These are phyloP conservation scores for Solanum tacnaense DNA, from an alignment of 257 asterid genomes.

Conservation along the genomic window DNA sequence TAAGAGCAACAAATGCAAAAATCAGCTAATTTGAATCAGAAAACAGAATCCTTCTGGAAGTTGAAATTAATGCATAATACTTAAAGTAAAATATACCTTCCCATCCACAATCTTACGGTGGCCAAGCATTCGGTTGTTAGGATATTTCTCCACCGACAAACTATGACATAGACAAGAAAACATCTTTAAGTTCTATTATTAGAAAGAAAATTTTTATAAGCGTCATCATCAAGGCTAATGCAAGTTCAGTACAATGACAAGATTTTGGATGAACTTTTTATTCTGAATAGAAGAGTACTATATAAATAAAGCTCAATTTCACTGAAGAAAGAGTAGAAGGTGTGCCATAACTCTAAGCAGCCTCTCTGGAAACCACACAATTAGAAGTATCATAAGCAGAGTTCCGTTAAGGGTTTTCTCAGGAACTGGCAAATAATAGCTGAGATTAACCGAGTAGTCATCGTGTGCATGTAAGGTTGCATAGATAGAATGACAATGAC, in stretches of 20 bases:
- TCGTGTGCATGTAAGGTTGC: neutral
- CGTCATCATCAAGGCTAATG: neutral
- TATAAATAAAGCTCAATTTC: neutral
- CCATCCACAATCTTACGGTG: slow-evolving; percentile 64
- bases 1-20: slow-evolving; percentile 6
- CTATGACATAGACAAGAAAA: slow-evolving; percentile 29
- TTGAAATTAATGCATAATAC: slow-evolving; percentile 2
- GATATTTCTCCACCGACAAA: slow-evolving; percentile 73
- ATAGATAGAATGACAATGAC: neutral
- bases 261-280: neutral
- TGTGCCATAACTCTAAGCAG: neutral
- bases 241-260: neutral
- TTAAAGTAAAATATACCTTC: slow-evolving; percentile 40
- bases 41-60: neutral
- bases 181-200: neutral
- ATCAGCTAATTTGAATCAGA: neutral
- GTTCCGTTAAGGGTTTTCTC: neutral
- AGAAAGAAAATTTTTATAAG: neutral
- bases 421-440: neutral
- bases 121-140: slow-evolving; percentile 87
- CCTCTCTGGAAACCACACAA: neutral
- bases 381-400: neutral
- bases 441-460: neutral
- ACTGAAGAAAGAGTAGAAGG: neutral
- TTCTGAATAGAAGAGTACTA: neutral